Evolutionary conservation across 164 flowering plant genomes (phyloP), one percentile per base, ranked within the genome.

Genomic region (Buxus sempervirens): DNA sequence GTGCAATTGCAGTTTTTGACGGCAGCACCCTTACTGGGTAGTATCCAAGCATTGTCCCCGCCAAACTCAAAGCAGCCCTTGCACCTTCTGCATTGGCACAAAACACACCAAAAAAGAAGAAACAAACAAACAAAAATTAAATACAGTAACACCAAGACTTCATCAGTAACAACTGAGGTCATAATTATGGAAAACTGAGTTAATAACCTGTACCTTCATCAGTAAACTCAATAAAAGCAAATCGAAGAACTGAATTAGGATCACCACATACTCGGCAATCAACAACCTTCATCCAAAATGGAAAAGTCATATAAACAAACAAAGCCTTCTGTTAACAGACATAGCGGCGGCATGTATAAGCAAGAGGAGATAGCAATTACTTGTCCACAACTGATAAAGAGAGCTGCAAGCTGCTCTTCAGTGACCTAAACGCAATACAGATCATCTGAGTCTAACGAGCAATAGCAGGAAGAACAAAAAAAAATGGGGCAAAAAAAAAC

Each of bases 1-100:
- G 96, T 61, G 96, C 96, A 75, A 90, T 90, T 32, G 96, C 91
- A 49, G 96, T 90, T 83, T 90, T 90, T 22, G 96, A 88, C 5
- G 93, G 93, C 75, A 88, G 80, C 70, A 90, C 93, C 71, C 82
- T 82, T 12, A 90, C 85, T 48, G 96, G 96, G 67, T 88, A 88
- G 70, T 51, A 90, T 65, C 96, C 96, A 58, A 88, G 93, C 88
- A 88, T 82, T 7, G 96, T 87, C 54, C 96, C 96, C 12, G 89
- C 78, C 60, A 90, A 73, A 67, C 73, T 83, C 76, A 88, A 75
- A 42, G 96, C 91, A 72, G 86, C 81, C 74, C 78, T 63, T 69
- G 93, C 96, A 75, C 91, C 86, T 38, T 88, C 96, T 88, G 84
- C 60, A 78, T 19, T 60, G 5, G 0, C 65, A 78, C 24, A 73